These are phyloP conservation scores for Sclerotinia minor DNA, from an alignment of 2,329 filamentous ascomycete genomes.

Conservation along the genomic window DNA sequence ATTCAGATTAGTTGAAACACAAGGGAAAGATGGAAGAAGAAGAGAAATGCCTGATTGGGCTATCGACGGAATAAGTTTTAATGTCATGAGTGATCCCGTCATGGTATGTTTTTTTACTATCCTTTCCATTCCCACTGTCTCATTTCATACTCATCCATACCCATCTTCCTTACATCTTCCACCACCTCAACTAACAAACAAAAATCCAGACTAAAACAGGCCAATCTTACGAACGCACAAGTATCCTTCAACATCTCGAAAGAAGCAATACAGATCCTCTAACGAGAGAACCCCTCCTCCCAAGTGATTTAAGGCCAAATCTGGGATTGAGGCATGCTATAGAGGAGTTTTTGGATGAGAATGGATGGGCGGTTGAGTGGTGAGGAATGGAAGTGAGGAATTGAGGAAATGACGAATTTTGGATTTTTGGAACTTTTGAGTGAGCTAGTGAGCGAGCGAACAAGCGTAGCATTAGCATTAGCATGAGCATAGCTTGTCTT, in stretches of 20 bases:
- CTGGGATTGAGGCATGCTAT: conserved; percentile 78
- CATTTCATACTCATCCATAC: not conserved
- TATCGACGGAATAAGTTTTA: conserved; percentile 74
- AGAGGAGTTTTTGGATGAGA: conserved; percentile 79
- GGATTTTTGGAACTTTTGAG: not conserved
- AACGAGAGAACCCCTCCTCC: conserved; percentile 71
- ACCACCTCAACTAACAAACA: not conserved
- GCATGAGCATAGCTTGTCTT: not conserved
- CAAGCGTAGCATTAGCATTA: too few species aligned
- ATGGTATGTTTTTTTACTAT: conserved; percentile 40
- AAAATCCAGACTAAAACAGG: conserved; percentile 70
- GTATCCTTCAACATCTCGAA: conserved; percentile 82
- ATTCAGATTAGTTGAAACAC: conserved; percentile 52
- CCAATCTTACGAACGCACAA: conserved; percentile 84
- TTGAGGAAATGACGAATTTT: too few species aligned
- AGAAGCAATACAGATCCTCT: conserved; percentile 76
- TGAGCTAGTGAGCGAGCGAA: not conserved
- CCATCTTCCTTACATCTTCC: not conserved
- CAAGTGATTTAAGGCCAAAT: conserved; percentile 76
- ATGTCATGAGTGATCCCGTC: conserved; percentile 69
- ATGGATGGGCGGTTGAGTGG: conserved; percentile 94
- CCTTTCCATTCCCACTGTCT: not conserved
- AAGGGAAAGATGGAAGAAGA: conserved; percentile 52
- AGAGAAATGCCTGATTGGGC: conserved; percentile 64
- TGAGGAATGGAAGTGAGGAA: conserved; percentile 42